phyloP scores from a whole-genome alignment of 495 filamentous ascomycete genomes.

The Thermothielavioides terrestris region DNA sequence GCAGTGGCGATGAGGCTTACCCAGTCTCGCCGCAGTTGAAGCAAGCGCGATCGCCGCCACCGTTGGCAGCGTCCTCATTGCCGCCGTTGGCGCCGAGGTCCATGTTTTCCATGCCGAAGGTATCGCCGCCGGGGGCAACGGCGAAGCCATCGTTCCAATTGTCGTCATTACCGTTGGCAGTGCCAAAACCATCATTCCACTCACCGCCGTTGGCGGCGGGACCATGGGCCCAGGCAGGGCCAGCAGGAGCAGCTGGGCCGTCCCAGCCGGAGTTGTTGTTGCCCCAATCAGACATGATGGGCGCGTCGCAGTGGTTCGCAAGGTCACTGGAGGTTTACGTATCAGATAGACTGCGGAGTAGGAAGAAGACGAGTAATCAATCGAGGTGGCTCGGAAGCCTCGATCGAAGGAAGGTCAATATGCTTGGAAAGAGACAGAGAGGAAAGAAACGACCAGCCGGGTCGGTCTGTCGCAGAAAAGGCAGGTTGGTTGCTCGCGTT shows the following conservation, averaged over 20 bases:
- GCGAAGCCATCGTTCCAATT: not conserved
- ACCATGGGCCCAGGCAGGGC: not conserved
- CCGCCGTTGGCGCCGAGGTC: not conserved
- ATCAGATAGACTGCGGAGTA: not conserved
- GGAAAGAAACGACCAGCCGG: not conserved
- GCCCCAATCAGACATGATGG: slow-evolving; percentile 2
- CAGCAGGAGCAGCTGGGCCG: not conserved
- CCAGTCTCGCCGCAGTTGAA: slow-evolving; percentile 73
- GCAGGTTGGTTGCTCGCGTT: too few species aligned
- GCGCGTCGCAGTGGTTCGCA: not conserved
- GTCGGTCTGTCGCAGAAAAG: too few species aligned
- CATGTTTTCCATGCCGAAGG: slow-evolving; percentile 1
- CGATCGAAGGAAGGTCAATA: not conserved
- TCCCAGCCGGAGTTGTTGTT: not conserved
- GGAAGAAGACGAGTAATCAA: not conserved
- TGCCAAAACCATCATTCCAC: not conserved
- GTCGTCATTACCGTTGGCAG: not conserved
- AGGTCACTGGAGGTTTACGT: not conserved
- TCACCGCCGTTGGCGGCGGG: not conserved
- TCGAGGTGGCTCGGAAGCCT: not conserved
- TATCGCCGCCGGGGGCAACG: not conserved
- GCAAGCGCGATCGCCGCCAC: slow-evolving; percentile 50
- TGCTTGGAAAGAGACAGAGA: not conserved
- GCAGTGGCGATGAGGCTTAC: slow-evolving; percentile 40
- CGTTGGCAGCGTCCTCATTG: slow-evolving; percentile 48